Percentiles rank a stretch among this genome's conserved stretches.
Evolutionary conservation across 768 basidiomycete genomes (phyloP).

Genomic region (Pleurotus cornucopiae): DNA sequence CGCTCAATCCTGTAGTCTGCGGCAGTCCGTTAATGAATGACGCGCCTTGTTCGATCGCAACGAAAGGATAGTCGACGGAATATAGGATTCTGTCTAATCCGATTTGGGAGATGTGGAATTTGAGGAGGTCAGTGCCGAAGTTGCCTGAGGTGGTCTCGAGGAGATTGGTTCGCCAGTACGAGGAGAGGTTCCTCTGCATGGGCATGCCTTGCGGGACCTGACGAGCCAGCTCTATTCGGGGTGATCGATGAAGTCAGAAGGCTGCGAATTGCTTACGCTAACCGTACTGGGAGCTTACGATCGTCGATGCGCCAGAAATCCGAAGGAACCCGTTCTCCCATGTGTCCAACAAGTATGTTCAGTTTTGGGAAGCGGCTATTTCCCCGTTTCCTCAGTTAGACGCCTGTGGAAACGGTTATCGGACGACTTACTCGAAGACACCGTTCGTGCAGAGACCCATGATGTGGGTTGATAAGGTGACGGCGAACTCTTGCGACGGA

Average conservation of each 20-base stretch:
- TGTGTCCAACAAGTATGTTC: slow-evolving; percentile 37
- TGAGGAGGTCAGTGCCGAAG: slow-evolving; percentile 32
- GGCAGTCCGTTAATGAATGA: not conserved
- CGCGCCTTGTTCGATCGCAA: slow-evolving; percentile 11
- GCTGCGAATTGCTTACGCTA: not conserved
- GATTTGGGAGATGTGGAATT: slow-evolving; percentile 37
- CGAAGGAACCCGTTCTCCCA: slow-evolving; percentile 38
- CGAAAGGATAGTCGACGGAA: slow-evolving; percentile 34
- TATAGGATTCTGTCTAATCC: slow-evolving; percentile 36
- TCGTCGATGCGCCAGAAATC: slow-evolving; percentile 36
- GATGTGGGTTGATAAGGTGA: slow-evolving; percentile 34
- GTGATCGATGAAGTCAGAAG: not conserved
- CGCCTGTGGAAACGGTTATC: not conserved
- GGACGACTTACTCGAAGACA: not conserved
- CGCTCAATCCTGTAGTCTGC: not conserved
- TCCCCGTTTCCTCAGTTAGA: not conserved
- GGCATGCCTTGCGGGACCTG: slow-evolving; percentile 25
- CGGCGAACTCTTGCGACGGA: slow-evolving; percentile 32
- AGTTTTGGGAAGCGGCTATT: slow-evolving; percentile 35
- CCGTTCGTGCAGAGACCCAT: slow-evolving; percentile 35
- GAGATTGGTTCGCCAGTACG: slow-evolving; percentile 34
- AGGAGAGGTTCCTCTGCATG: slow-evolving; percentile 32
- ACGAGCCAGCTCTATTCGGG: slow-evolving; percentile 25
- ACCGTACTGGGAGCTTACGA: slow-evolving; percentile 19
- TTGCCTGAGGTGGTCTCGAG: slow-evolving; percentile 38